Evolutionary conservation across 257 asterid genomes (phyloP).

Genomic region (Jacaranda copaia): DNA sequence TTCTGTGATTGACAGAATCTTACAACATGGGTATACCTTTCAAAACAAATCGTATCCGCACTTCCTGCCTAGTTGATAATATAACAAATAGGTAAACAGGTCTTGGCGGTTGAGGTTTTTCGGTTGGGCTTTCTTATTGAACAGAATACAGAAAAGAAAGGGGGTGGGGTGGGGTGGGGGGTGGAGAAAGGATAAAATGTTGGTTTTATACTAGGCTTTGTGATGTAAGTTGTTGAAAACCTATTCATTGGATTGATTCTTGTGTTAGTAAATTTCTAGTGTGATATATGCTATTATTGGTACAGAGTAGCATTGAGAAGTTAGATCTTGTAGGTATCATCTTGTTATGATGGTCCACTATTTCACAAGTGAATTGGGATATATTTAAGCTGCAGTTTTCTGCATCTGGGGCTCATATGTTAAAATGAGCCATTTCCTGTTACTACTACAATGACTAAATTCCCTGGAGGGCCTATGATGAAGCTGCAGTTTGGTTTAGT

Average conservation of each 20-base stretch:
- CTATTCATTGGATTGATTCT: slow-evolving; percentile 79
- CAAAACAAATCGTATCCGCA: slow-evolving; percentile 25
- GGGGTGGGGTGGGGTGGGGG: slow-evolving; percentile 9
- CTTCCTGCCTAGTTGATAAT: slow-evolving; percentile 31
- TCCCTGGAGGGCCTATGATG: not conserved
- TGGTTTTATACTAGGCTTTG: slow-evolving; percentile 43
- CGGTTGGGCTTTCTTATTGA: slow-evolving; percentile 41
- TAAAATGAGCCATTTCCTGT: not conserved
- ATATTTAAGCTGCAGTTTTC: not conserved
- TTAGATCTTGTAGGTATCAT: slow-evolving; percentile 27
- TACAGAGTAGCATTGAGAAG: not conserved
- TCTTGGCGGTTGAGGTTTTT: slow-evolving; percentile 40
- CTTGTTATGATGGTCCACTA: not conserved
- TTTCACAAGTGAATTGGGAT: slow-evolving; percentile 7
- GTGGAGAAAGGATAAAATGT: slow-evolving; percentile 30
- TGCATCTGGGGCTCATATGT: not conserved
- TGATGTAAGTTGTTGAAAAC: slow-evolving; percentile 38
- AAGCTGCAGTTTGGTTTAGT: slow-evolving; percentile 2
- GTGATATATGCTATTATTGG: slow-evolving; percentile 51
- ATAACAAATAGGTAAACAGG: slow-evolving; percentile 33
- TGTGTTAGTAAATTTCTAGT: slow-evolving; percentile 56
- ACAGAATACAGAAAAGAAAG: slow-evolving; percentile 38
- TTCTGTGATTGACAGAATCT: slow-evolving; percentile 34
- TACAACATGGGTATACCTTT: slow-evolving; percentile 26
- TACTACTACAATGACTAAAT: not conserved